These are phyloP conservation scores for Huiozyma naganishii DNA, from an alignment of 805 yeast genomes.

Conservation along the genomic window DNA sequence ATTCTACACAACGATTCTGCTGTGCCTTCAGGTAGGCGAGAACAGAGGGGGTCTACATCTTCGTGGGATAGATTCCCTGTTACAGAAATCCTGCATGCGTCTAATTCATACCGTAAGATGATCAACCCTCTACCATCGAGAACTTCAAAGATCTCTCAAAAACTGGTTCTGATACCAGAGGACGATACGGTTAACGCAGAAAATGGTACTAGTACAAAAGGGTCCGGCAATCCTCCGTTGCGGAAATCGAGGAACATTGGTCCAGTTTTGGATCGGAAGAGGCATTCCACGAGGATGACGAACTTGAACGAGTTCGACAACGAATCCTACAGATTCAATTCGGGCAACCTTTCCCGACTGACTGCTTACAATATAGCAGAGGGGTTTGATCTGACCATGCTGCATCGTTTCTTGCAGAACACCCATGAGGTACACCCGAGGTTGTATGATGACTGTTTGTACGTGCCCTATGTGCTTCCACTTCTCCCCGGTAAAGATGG, in stretches of 20 bases:
- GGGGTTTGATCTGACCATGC: slow-evolving; percentile 54
- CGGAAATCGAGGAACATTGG: background rate
- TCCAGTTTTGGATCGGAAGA: slow-evolving; percentile 1
- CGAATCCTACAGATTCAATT: slow-evolving; percentile 10
- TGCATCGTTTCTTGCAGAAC: slow-evolving; percentile 51
- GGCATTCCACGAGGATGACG: background rate
- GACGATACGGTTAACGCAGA: slow-evolving; percentile 10
- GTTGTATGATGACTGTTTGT: slow-evolving; percentile 83
- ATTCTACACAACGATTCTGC: slow-evolving; percentile 71
- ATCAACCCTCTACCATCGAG: slow-evolving; percentile 38
- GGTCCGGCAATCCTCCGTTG: slow-evolving; percentile 6
- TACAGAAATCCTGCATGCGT: slow-evolving; percentile 8
- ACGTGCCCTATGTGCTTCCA: slow-evolving; percentile 82
- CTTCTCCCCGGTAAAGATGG: slow-evolving; percentile 76
- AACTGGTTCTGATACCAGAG: slow-evolving; percentile 74
- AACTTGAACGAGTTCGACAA: background rate
- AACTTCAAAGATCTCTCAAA: slow-evolving; percentile 78
- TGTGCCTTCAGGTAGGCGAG: slow-evolving; percentile 64
- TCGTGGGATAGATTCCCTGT: slow-evolving; percentile 20
- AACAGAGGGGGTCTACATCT: slow-evolving; percentile 32
- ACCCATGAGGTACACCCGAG: slow-evolving; percentile 81
- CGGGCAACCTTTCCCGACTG: slow-evolving; percentile 64
- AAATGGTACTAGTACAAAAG: slow-evolving; percentile 47
- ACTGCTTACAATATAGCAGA: slow-evolving; percentile 90
- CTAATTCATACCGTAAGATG: slow-evolving; percentile 12